Conservation (phyloP, 164 flowering plant species). For the Buxus sempervirens region DNA sequence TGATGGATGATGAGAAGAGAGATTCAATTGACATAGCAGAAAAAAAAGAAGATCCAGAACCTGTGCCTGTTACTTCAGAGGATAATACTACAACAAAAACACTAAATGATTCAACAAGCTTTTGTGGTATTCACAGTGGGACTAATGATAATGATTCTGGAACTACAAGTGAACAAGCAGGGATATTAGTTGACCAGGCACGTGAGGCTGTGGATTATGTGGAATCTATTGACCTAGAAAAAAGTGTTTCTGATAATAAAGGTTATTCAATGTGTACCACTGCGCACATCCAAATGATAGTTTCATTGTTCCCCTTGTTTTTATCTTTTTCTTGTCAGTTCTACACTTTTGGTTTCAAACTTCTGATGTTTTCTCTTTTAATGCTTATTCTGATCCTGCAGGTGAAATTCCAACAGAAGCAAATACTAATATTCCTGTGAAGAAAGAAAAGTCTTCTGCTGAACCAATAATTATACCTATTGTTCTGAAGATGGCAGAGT, state of each 20-base stretch:
- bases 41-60: slow-evolving; percentile 33
- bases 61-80: slow-evolving; percentile 22
- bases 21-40: slow-evolving; percentile 21
- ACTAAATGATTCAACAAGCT: slow-evolving; percentile 22
- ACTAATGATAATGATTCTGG: slow-evolving; percentile 11
- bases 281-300: background rate
- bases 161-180: slow-evolving; percentile 19
- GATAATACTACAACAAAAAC: slow-evolving; percentile 18
- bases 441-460: slow-evolving; percentile 56
- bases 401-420: slow-evolving; percentile 38
- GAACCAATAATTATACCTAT: slow-evolving; percentile 84
- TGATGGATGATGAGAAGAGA: slow-evolving; percentile 88
- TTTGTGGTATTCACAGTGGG: slow-evolving; percentile 21
- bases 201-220: slow-evolving; percentile 35
- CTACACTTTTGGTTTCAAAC: background rate
- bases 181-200: slow-evolving; percentile 28
- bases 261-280: slow-evolving; percentile 34
- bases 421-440: slow-evolving; percentile 26
- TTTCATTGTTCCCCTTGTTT: slow-evolving; percentile 8
- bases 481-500: slow-evolving; percentile 93
- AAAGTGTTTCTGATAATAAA: slow-evolving; percentile 34
- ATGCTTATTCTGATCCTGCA: slow-evolving; percentile 22
- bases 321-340: background rate
- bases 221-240: slow-evolving; percentile 33
- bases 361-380: background rate